These are phyloP conservation scores for Trichothecium roseum DNA, from an alignment of 2,329 filamentous ascomycete genomes.

Conservation along the genomic window DNA sequence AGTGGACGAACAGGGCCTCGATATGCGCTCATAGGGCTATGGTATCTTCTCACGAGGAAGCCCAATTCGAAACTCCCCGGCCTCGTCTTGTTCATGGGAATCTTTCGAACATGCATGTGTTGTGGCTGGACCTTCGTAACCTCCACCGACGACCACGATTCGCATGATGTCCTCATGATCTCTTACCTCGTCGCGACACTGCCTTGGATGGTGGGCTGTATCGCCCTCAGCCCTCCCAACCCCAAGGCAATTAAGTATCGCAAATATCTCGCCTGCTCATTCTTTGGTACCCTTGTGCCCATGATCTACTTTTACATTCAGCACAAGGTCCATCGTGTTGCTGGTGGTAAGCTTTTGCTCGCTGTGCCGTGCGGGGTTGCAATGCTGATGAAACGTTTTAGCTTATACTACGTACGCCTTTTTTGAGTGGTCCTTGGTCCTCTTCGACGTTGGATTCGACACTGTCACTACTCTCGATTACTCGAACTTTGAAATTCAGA, in stretches of 20 bases:
- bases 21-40: conserved; percentile 81
- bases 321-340: conserved; percentile 89
- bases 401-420: conserved; percentile 97
- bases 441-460: conserved; percentile 95
- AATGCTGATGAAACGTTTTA: too few relatives aligned
- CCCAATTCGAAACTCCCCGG: conserved; percentile 69
- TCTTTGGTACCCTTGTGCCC: conserved; percentile 85
- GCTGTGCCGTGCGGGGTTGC: too few relatives aligned
- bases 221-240: conserved; percentile 80
- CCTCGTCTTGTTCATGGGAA: conserved; percentile 66
- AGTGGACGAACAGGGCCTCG: conserved; percentile 54
- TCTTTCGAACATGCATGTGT: conserved; percentile 86
- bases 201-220: conserved; percentile 88
- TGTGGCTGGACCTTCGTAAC: conserved; percentile 98
- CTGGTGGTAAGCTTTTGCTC: conserved; percentile 70
- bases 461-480: conserved; percentile 92
- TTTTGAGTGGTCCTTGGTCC: conserved; percentile 91
- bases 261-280: conserved; percentile 71
- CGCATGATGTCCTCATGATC: conserved; percentile 99
- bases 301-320: conserved; percentile 97
- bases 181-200: conserved; percentile 90
- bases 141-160: conserved; percentile 94
- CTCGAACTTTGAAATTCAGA: conserved; percentile 71
- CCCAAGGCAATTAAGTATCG: conserved; percentile 75
- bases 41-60: conserved; percentile 78